phyloP scores from a whole-genome alignment of 2,329 filamentous ascomycete genomes.

The Claviceps digitariae region DNA sequence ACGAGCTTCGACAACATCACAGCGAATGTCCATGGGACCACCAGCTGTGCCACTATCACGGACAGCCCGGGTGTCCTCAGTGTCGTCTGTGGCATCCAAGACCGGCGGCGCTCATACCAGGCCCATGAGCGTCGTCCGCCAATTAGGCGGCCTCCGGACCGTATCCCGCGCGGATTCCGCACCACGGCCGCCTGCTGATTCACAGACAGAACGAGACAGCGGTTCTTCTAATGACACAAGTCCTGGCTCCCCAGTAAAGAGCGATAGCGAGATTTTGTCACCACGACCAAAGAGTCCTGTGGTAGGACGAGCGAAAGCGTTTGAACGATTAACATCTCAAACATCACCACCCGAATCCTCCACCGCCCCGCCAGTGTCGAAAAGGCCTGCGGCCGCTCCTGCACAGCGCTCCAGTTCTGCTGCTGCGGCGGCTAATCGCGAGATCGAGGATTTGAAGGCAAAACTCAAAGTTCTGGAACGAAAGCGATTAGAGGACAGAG shows the following conservation, averaged over 20 bases:
- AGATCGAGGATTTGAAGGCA: slow-evolving; percentile 77
- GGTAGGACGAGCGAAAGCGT: slow-evolving; percentile 32
- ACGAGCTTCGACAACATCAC: slow-evolving; percentile 39
- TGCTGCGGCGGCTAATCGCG: slow-evolving; percentile 43
- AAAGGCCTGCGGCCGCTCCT: slow-evolving; percentile 15
- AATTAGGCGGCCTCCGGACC: slow-evolving; percentile 21
- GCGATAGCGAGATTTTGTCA: slow-evolving; percentile 35
- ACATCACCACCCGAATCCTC: slow-evolving; percentile 15
- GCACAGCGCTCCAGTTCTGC: slow-evolving; percentile 28
- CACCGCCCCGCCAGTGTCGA: slow-evolving; percentile 17
- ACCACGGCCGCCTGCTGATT: slow-evolving; percentile 34
- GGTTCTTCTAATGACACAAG: slow-evolving; percentile 20
- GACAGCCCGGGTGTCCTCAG: slow-evolving; percentile 30
- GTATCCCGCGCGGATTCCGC: slow-evolving; percentile 24
- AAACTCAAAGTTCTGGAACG: slow-evolving; percentile 81
- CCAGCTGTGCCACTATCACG: slow-evolving; percentile 36
- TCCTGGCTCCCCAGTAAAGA: slow-evolving; percentile 34
- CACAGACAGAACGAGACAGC: slow-evolving; percentile 28
- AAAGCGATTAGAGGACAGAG: slow-evolving; percentile 72
- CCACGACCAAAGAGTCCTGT: slow-evolving; percentile 38
- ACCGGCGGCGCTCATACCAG: slow-evolving; percentile 20
- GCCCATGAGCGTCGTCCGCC: slow-evolving; percentile 28
- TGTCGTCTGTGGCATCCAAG: slow-evolving; percentile 25
- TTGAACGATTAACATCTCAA: slow-evolving; percentile 37
- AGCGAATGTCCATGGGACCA: slow-evolving; percentile 55